Conservation (phyloP, 202 grass and related monocot genomes). For the Hordeum pubiflorum region DNA sequence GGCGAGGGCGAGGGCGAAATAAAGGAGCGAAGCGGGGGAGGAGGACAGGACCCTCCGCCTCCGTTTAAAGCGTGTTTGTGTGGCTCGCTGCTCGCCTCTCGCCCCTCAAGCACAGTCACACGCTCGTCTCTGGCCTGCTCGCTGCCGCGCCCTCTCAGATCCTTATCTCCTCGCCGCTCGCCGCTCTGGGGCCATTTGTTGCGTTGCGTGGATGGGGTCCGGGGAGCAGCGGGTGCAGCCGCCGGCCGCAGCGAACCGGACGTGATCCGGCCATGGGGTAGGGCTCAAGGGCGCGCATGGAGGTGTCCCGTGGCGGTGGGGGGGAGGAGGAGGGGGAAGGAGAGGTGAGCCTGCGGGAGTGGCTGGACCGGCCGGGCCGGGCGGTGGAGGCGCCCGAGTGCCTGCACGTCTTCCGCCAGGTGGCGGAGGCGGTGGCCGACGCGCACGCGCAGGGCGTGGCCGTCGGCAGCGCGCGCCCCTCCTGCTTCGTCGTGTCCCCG, state of each 20-base stretch:
- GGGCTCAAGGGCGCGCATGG: slow-evolving; percentile 19
- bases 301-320: slow-evolving; percentile 24
- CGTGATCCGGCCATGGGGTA: slow-evolving; percentile 50
- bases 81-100: slow-evolving; percentile 46
- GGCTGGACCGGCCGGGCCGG: slow-evolving; percentile 63
- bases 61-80: slow-evolving; percentile 41
- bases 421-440: slow-evolving; percentile 64
- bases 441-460: slow-evolving; percentile 90
- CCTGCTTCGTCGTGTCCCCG: slow-evolving; percentile 89
- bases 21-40: slow-evolving; percentile 7
- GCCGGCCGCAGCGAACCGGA: slow-evolving; percentile 3
- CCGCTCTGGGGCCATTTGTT: background rate
- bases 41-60: background rate
- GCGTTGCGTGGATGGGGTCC: slow-evolving; percentile 15
- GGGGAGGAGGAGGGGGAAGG: slow-evolving; percentile 28
- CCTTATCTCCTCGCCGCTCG: slow-evolving; percentile 34
- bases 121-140: background rate
- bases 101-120: background rate
- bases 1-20: background rate
- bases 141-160: slow-evolving; percentile 25
- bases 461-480: slow-evolving; percentile 71
- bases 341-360: slow-evolving; percentile 81
- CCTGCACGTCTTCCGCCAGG: slow-evolving; percentile 87
- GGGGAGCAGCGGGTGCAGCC: slow-evolving; percentile 15
- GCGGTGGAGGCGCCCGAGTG: slow-evolving; percentile 68